These are phyloP conservation scores for Aspergillus homomorphus DNA, from an alignment of 495 filamentous ascomycete genomes.

Conservation along the genomic window DNA sequence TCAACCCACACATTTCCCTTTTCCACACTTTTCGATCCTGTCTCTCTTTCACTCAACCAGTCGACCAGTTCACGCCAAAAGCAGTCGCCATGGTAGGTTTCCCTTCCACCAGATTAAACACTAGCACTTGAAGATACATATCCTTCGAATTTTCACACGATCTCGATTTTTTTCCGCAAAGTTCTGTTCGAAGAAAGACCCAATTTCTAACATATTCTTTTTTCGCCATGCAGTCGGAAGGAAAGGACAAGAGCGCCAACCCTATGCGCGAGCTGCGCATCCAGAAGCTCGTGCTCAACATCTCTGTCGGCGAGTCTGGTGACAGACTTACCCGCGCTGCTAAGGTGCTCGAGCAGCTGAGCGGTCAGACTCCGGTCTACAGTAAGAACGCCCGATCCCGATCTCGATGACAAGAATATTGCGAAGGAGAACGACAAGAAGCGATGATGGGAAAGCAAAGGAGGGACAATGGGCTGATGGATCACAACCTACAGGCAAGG, in stretches of 20 bases:
- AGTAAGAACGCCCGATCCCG: conserved; percentile 52
- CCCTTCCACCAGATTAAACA: conserved; percentile 11
- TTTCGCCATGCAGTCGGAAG: conserved; percentile 48
- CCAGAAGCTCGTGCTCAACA: conserved; percentile 99
- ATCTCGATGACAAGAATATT: neutral
- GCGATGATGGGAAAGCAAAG: neutral
- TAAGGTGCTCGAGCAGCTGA: conserved; percentile 99
- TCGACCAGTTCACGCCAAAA: conserved; percentile 46
- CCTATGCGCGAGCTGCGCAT: conserved; percentile 99
- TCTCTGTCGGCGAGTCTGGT: conserved; percentile 99
- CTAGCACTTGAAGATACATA: neutral
- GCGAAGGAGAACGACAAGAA: conserved; percentile 1
- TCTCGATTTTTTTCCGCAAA: neutral
- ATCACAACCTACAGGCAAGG: conserved; percentile 68
- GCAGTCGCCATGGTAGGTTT: conserved; percentile 50
- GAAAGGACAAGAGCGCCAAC: conserved; percentile 81
- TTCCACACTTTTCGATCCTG: conserved; percentile 36
- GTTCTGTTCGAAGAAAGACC: neutral
- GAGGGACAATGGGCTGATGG: conserved; percentile 18
- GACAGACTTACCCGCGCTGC: conserved; percentile 99
- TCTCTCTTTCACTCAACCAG: conserved; percentile 35
- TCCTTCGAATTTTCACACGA: neutral
- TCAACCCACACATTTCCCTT: conserved; percentile 45
- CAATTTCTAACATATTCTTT: conserved; percentile 27
- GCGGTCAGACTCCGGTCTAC: conserved; percentile 99